Conservation (phyloP, 2,329 filamentous ascomycete species). For the Venturia carpophila region DNA sequence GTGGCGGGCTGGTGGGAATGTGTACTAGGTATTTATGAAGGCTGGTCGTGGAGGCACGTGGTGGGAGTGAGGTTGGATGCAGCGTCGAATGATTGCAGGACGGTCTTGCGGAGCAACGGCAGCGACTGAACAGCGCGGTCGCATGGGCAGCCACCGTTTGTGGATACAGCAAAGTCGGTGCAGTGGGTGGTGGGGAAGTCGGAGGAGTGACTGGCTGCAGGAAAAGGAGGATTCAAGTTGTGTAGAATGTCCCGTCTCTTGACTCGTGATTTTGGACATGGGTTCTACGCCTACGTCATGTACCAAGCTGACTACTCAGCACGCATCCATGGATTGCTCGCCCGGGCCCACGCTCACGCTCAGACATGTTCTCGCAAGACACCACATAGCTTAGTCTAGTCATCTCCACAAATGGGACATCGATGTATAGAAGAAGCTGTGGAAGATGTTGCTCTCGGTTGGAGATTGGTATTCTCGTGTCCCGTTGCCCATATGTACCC, state of each 20-base stretch:
- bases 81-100: neutral
- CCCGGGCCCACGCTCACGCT: too few relatives aligned
- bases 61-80: neutral
- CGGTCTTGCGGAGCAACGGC: neutral
- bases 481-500: neutral
- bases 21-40: neutral
- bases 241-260: neutral
- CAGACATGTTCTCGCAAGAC: neutral
- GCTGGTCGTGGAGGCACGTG: neutral
- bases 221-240: neutral
- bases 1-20: neutral
- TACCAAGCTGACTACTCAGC: neutral
- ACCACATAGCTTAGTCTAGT: neutral
- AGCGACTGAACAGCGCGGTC: neutral
- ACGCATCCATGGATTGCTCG: neutral
- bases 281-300: neutral
- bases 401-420: neutral
- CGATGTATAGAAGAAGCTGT: neutral
- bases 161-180: conserved; percentile 7
- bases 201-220: neutral
- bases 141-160: neutral
- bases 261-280: neutral
- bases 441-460: neutral
- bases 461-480: neutral
- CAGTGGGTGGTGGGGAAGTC: neutral